Evolutionary conservation across 2,329 filamentous ascomycete species (phyloP), one percentile per base, ranked within the genome.

Genomic region (Epichloe scottii): DNA sequence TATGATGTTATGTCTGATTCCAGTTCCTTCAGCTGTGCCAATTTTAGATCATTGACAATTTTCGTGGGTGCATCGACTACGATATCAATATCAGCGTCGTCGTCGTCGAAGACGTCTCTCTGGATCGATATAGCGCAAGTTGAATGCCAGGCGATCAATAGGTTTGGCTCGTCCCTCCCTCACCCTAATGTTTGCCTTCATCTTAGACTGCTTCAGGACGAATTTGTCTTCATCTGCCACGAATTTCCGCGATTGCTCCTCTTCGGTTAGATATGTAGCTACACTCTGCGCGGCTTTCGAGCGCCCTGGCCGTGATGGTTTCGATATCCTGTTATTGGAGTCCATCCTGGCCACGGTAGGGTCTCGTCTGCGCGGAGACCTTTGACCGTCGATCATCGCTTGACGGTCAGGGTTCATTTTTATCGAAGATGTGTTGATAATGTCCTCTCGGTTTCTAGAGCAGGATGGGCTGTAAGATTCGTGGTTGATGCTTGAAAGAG

Each of bases 171-270:
- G 82, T 11, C 87, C 86, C 67, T 94, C 90, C 59, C 89, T 87
- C 44, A 97, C 89, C 40, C 93, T 85, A 59, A 98, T 94, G 57
- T 90, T 87, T 41, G 93, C 91, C 73, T 96, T 97, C 74, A 94
- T 97, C 76, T 97, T 98, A 45, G 91, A 86, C 70, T 98, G 93
- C 68, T 89, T 90, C 62, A 98, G 73, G 51, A 97, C 93, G 63
- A 98, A 98, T 57, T 85, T 84, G 71, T 98, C 93, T 67, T 98
- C 93, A 60, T 95, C 87, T 49, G 91, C 87, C 19, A 97, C 87
- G 76, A 93, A 98, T 62, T 85, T 78, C 26, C 82, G 76, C 57
- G 83, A 85, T 63, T 89, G 84, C 62, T 90, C 84, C 60, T 89
- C 86, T 63, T 89, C 80, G 52, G 84, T 85, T 54, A 87, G 69